Evolutionary conservation across 1,284 basidiomycete genomes (phyloP), one percentile per base, ranked within the genome.

Genomic region (Ceratobasidium sp.): DNA sequence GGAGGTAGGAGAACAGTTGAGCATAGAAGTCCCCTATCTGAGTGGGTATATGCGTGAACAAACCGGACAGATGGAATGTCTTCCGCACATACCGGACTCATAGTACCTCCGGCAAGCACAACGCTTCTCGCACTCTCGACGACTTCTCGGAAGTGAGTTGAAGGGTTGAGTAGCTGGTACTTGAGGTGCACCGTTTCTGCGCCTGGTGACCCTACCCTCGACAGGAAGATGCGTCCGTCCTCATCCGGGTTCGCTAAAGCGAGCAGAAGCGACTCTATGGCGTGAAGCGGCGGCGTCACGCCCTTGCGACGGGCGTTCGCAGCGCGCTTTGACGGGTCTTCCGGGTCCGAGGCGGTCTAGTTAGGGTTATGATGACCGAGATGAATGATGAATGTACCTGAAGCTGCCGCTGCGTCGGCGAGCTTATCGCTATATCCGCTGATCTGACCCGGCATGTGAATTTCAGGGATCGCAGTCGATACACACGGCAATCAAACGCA

Each of bases 121-220:
- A 99, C 90, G 0, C 92, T 88, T 43, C 95, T 85, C 0, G 96
- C 94, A 61, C 87, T 84, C 29, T 94, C 89, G 0, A 95, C 88
- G 0, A 99, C 87, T 41, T 94, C 91, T 68, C 86, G 85, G 81
- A 99, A 99, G 74, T 91, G 87, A 19, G 95, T 92, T 0, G 94
- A 88, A 0, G 97, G 96, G 79, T 99, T 98, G n/a, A 99, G 87
- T 43, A 97, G 89, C 77, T 98, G 93, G 80, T 98, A 99, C 79
- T 93, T 95, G 72, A 98, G 84, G 75, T 90, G 89, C 0, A 93
- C 84, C 1, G 62, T 74, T 48, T 49, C 56, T 34, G 53, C 66
- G 4, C 64, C 64, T 2, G 37, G 74, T 29, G 69, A 6, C 31
- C 72, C 6, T 68, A 61, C 29, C 51, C 58, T 37, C 56, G 58